Conservation (phyloP, 345 rosid genomes). For the Capsella bursapastoris region DNA sequence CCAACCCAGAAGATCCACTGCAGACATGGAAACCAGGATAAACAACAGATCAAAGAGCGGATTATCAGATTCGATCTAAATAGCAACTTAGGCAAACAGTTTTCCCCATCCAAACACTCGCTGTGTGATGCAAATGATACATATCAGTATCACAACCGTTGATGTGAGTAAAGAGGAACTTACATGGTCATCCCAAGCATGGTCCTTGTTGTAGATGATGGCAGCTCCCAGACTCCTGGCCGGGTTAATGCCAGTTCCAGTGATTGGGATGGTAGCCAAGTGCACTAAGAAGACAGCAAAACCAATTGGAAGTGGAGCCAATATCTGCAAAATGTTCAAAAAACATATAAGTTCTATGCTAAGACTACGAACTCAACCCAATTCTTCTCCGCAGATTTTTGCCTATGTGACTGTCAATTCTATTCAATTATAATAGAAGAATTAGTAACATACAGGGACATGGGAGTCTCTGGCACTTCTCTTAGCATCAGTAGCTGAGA, state of each 20-base stretch:
- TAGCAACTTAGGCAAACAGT: background rate
- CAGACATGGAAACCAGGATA: background rate
- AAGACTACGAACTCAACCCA: background rate
- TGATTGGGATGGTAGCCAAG: conserved; percentile 71
- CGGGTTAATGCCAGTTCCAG: conserved; percentile 76
- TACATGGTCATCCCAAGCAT: conserved; percentile 69
- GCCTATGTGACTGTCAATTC: no score
- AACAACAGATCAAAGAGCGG: background rate
- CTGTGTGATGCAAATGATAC: background rate
- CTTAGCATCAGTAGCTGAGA: conserved; percentile 83
- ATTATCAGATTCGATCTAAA: background rate
- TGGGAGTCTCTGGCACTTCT: conserved; percentile 82
- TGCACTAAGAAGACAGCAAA: conserved; percentile 79
- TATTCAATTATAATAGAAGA: background rate
- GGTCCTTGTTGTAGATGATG: conserved; percentile 56
- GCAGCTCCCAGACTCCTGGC: conserved; percentile 83
- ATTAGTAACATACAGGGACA: conserved; percentile 59
- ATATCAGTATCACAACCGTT: background rate
- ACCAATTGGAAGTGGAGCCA: conserved; percentile 82
- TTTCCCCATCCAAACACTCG: background rate
- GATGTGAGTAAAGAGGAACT: conserved; percentile 3
- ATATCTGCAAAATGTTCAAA: conserved; percentile 43
- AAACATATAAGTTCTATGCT: background rate
- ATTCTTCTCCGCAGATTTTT: no score
- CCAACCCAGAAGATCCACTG: conserved; percentile 89